Evolutionary conservation across 768 basidiomycete genomes (phyloP), one percentile per base, ranked within the genome.

Genomic region (Pisolithus marmoratus): DNA sequence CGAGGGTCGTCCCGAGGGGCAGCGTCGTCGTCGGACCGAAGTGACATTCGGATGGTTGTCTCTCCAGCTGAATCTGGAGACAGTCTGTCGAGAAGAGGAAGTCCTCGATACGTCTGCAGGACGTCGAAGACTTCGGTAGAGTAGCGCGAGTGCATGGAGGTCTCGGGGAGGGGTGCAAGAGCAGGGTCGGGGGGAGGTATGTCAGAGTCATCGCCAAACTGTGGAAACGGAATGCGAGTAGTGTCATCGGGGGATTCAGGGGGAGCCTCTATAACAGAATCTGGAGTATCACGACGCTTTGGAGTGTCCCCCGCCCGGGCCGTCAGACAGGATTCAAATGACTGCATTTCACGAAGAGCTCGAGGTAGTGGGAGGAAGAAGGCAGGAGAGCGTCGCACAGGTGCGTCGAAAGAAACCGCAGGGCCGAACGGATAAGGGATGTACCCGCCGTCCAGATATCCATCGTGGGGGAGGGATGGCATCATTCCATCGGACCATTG

Each of bases 1-100:
- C 92, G 80, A 15, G 93, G 91, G 58, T 96, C 93, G 56, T 94
- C 87, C 14, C 84, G 80, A 7, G 90, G 90, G 1, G 85, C 79
- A 14, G 84, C 82, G 26, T 77, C 80, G 51, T 85, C 81, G 34
- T 87, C 84, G 0, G 79, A 65, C 23, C 80, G 76, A 14, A 89
- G 65, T 1, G 85, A 86, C 62, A 92, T 72, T 63, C 81, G 84
- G 67, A 89, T 84, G 26, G 89, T 85, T 2, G 83, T 82, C 29
- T 83, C 82, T 41, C 79, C 80, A 9, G 74, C 74, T 6, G 75
- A 70, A 40, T 80, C 81, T 0, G 77, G 70, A 6, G 78, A 75
- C 23, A 90, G 71, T 49, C 78, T 81, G 53, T 91, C 87, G 12
- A 90, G 74, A 6, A 82, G 72, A 9, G 88, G 89, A 37, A 90